Evolutionary conservation across 2,329 filamentous ascomycete species (phyloP), one percentile per base, ranked within the genome.

Genomic region (Exophiala oligosperma): DNA sequence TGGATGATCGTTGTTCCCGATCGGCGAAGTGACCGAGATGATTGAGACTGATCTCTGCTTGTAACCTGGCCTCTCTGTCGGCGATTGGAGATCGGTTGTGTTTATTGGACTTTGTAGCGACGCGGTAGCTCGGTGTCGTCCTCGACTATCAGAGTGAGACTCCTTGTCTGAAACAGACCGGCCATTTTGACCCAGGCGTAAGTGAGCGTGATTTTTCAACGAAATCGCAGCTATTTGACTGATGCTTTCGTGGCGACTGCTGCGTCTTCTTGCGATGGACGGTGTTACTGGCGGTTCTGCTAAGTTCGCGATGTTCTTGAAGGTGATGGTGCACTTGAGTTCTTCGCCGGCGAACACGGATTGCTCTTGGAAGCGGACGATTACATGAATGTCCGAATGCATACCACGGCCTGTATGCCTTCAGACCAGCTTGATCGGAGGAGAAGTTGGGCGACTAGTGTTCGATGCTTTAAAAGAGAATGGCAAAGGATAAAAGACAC

Each of bases 261-360:
- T 68, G 67, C 54, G 67, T 59, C 52, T 67, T 67, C 41, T 49
- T 14, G 55, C 41, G 7, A 38, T 38, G 14, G 52, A 49, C 29
- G 74, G 70, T 46, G 68, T 67, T 54, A 64, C 65, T 60, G 66
- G 17, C 17, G 17, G 70, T 40, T 76, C 77, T 50, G 82, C 71
- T 43, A 84, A 81, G 63, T 69, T 73, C 29, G 82, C 79, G 50
- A 92, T 83, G 73, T 99, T 99, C 76, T 89, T 93, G 78, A 99
- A 99, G 51, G 91, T 97, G 73, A 99, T 96, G 66, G 88, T 92
- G 76, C 94, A 97, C 77, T 92, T 90, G 70, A 97, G 84, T 71
- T 96, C 89, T 80, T 99, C 94, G 75, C 94, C 94, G 57, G 94
- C 91, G 77, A 97, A 99, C 69, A 99, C 91, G 62, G 90, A 92